Conservation (phyloP, 2,329 filamentous ascomycete genomes). For the Phialophora expanda region DNA sequence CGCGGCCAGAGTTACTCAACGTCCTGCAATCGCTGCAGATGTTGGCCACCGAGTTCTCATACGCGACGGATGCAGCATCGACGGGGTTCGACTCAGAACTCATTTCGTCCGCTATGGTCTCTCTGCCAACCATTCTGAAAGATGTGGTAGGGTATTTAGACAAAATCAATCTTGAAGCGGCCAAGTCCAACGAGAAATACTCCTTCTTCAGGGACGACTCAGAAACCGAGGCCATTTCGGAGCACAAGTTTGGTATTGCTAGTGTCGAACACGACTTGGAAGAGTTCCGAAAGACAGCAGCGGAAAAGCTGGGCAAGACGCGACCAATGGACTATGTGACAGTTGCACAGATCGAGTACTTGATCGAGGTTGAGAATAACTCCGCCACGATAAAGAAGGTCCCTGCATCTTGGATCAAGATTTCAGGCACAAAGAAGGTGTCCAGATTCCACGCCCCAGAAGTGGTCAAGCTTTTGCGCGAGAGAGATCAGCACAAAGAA, state of each 20-base stretch:
- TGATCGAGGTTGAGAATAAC: slow-evolving; percentile 86
- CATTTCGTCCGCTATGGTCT: slow-evolving; percentile 72
- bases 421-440: slow-evolving; percentile 89
- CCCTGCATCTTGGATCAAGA: slow-evolving; percentile 92
- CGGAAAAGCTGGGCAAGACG: slow-evolving; percentile 72
- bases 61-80: slow-evolving; percentile 67
- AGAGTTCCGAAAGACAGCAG: slow-evolving; percentile 73
- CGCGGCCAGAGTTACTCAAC: slow-evolving; percentile 81
- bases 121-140: slow-evolving; percentile 76
- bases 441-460: slow-evolving; percentile 95
- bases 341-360: slow-evolving; percentile 87
- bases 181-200: slow-evolving; percentile 89
- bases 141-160: slow-evolving; percentile 77
- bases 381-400: slow-evolving; percentile 76
- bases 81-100: slow-evolving; percentile 74
- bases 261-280: slow-evolving; percentile 88
- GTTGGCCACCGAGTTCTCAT: slow-evolving; percentile 76
- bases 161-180: slow-evolving; percentile 82
- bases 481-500: slow-evolving; percentile 94
- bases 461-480: slow-evolving; percentile 78
- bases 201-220: slow-evolving; percentile 85
- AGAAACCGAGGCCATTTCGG: slow-evolving; percentile 86
- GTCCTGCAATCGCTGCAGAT: slow-evolving; percentile 84
- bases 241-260: slow-evolving; percentile 89
- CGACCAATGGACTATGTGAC: slow-evolving; percentile 76